A percentile compares a stretch with the other conserved stretches of the same genome.
Conservation (phyloP, 306 rosid species). For the Vigna trinervia region DNA sequence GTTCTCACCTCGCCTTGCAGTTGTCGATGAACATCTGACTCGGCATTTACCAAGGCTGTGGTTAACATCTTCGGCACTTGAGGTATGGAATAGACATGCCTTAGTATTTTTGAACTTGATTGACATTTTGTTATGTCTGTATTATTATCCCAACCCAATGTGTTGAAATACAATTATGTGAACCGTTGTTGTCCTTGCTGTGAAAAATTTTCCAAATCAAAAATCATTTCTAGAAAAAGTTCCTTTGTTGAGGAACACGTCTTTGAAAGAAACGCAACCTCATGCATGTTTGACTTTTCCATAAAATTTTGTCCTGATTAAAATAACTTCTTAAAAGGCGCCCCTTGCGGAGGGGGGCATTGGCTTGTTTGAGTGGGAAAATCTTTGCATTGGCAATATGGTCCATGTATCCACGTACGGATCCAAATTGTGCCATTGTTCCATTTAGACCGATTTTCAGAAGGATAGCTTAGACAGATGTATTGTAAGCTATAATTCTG, state of each 20-base stretch:
- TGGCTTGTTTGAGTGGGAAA: background rate
- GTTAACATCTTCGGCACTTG: constrained; percentile 76
- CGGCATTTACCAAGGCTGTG: constrained; percentile 84
- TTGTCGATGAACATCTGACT: constrained; percentile 96
- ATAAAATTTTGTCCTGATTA: background rate
- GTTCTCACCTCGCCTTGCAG: constrained; percentile 91
- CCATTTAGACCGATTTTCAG: background rate
- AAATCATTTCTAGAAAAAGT: constrained; percentile 15
- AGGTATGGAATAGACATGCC: constrained; percentile 60
- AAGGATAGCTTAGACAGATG: constrained; percentile 1
- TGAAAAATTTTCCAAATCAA: background rate
- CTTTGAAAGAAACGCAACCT: constrained; percentile 14
- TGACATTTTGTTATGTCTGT: background rate
- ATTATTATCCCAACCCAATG: background rate
- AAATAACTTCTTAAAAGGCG: constrained; percentile 8
- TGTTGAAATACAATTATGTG: constrained; percentile 24
- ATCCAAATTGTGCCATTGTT: background rate
- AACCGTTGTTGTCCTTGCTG: constrained; percentile 8
- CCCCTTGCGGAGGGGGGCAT: background rate
- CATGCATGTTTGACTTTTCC: background rate
- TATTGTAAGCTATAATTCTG: constrained; percentile 15
- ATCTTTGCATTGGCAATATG: background rate
- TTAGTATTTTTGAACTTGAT: constrained; percentile 9
- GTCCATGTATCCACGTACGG: background rate
- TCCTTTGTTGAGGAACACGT: constrained; percentile 3